Conservation (phyloP, 2,329 filamentous ascomycete species). For the Arthrobotrys iridis region DNA sequence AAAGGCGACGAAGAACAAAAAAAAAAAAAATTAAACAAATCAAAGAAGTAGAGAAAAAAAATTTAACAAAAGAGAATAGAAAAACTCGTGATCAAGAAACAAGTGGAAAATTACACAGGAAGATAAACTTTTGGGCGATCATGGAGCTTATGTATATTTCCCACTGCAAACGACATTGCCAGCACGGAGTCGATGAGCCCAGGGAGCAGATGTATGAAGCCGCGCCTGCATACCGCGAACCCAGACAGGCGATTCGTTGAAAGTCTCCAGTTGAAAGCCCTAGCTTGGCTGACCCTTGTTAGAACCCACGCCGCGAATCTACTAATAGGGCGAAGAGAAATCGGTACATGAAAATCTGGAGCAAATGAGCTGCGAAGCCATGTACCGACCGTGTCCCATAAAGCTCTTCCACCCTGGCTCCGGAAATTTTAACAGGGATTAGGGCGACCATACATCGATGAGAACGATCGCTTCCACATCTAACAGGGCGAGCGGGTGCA, state of each 20-base stretch:
- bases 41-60: conserved; percentile 11
- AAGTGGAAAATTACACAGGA: background rate
- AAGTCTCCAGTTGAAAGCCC: conserved; percentile 2
- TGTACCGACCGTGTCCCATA: conserved; percentile 19
- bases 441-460: conserved; percentile 22
- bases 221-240: conserved; percentile 50
- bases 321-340: conserved; percentile 5
- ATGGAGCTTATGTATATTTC: conserved; percentile 45
- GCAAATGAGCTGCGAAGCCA: conserved; percentile 13
- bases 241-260: conserved; percentile 45
- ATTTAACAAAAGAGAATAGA: conserved; percentile 1
- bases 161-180: conserved; percentile 9
- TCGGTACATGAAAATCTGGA: conserved; percentile 1
- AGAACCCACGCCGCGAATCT: background rate
- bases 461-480: conserved; percentile 4
- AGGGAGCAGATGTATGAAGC: conserved; percentile 47
- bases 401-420: conserved; percentile 7
- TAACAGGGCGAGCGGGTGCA: conserved; percentile 49
- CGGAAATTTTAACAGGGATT: conserved; percentile 26
- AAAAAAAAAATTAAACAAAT: conserved; percentile 14
- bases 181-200: conserved; percentile 8
- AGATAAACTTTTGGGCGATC: background rate
- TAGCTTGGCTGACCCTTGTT: conserved; percentile 17
- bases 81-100: conserved; percentile 40
- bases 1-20: background rate